Conservation (phyloP, 2,329 filamentous ascomycete genomes). For the Exophiala lecanii-corni region DNA sequence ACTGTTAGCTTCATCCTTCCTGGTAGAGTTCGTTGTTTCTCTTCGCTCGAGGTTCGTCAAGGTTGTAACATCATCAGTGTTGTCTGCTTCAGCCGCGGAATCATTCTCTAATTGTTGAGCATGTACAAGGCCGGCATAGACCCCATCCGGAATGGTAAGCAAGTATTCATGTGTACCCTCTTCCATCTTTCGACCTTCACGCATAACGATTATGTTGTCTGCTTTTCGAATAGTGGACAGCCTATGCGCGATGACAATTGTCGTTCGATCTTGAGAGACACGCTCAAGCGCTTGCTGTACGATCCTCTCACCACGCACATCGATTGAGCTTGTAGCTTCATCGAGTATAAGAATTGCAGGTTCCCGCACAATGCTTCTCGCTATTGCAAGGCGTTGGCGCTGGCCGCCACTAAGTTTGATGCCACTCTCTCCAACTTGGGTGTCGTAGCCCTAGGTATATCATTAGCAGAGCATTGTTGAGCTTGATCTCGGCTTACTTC, state of each 20-base stretch:
- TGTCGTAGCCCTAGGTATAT: slow-evolving; percentile 66
- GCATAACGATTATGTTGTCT: slow-evolving; percentile 72
- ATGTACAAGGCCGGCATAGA: slow-evolving; percentile 48
- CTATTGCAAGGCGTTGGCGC: slow-evolving; percentile 75
- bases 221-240: slow-evolving; percentile 70
- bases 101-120: slow-evolving; percentile 27
- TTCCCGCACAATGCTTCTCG: slow-evolving; percentile 63
- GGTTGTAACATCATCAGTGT: slow-evolving; percentile 4
- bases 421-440: slow-evolving; percentile 70
- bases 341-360: slow-evolving; percentile 67
- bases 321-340: slow-evolving; percentile 68
- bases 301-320: slow-evolving; percentile 51
- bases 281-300: slow-evolving; percentile 52
- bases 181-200: slow-evolving; percentile 67
- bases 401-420: slow-evolving; percentile 80
- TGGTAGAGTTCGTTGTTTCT: slow-evolving; percentile 9
- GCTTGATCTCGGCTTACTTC: slow-evolving; percentile 26
- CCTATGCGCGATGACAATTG: slow-evolving; percentile 73
- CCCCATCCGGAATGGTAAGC: slow-evolving; percentile 53
- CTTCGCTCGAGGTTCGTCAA: slow-evolving; percentile 10
- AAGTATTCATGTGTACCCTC: slow-evolving; percentile 71
- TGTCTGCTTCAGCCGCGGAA: slow-evolving; percentile 35
- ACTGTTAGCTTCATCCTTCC: slow-evolving; percentile 3
- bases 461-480: too few relatives aligned
- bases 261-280: slow-evolving; percentile 59